Base-by-base conservation (phyloP, 805 yeast genomes). In the Metschnikowia sp. region DNA sequence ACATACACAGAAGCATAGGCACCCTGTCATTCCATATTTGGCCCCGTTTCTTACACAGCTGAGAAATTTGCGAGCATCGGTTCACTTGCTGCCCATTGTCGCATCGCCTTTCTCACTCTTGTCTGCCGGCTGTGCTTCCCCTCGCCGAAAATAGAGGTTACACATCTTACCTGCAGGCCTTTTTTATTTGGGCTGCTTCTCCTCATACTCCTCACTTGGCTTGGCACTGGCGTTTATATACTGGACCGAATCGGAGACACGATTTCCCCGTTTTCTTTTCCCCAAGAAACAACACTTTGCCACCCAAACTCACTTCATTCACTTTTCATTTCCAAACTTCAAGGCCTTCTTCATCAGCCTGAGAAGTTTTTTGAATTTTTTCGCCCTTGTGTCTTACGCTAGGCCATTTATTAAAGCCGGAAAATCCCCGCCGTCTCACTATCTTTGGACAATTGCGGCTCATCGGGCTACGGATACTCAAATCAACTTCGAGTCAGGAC, bases 121-220 rank as follows among this genome's bases (percentile, higher is more conserved):
- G 18, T 29, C 42, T 39, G 47, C 46, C 46, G 49, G 40, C 40
- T 11, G 39, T n/a, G 41, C 39, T 45, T 44, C 51, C 49, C 49
- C 53, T 47, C 51, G 49, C 45, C 40, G 32, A 35, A 28, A 35
- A 13, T 28, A 36, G 43, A 40, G 47, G 43, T 39, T 40, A 35
- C 22, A 36, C 30, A 10, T 12, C 40, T 40, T 13, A 28, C 44
- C 34, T 45, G 44, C 48, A 40, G 44, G 44, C 43, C 8, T 49
- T 36, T 45, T 37, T 30, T 39, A 6, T 39, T 44, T 39, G 43
- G 47, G 48, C 50, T 36, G 41, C 52, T 35, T 42, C 53, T 48
- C 48, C 53, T 41, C 56, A 39, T 45, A 48, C 56, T 53, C 56
- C 56, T 53, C 56, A 40, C 50, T 36, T 45, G 42, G 52, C 46